These are phyloP conservation scores for Raddia guianensis DNA, from an alignment of 176 grass and related monocot species.

Conservation along the genomic window DNA sequence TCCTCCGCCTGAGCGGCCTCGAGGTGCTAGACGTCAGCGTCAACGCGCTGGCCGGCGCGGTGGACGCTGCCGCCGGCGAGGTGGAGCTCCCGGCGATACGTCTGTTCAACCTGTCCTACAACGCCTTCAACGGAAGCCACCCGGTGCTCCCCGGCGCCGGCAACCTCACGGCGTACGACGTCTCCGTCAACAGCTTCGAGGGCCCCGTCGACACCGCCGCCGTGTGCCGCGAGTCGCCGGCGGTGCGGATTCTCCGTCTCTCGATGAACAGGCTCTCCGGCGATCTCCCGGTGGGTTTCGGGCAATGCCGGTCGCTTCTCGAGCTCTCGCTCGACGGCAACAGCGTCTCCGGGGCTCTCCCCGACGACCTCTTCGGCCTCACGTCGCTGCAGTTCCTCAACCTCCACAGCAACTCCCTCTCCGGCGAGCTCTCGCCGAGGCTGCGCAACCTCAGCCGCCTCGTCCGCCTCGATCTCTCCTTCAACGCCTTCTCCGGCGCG, in stretches of 20 bases:
- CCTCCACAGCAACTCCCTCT: slow-evolving; percentile 54
- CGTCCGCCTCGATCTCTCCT: slow-evolving; percentile 65
- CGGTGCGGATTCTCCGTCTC: slow-evolving; percentile 14
- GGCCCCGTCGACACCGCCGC: slow-evolving; percentile 25
- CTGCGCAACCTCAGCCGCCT: slow-evolving; percentile 56
- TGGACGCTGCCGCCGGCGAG: not conserved
- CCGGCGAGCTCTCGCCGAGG: slow-evolving; percentile 32
- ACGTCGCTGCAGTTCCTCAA: slow-evolving; percentile 37
- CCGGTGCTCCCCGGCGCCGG: slow-evolving; percentile 38
- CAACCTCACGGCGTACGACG: slow-evolving; percentile 44
- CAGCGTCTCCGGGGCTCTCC: slow-evolving; percentile 43
- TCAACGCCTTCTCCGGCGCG: slow-evolving; percentile 50
- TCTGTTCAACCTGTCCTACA: slow-evolving; percentile 60
- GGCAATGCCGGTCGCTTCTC: slow-evolving; percentile 45
- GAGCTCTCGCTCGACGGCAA: slow-evolving; percentile 66
- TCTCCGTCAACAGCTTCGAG: slow-evolving; percentile 39
- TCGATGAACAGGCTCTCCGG: slow-evolving; percentile 57
- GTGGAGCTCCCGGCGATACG: slow-evolving; percentile 34
- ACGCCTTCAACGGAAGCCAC: slow-evolving; percentile 45
- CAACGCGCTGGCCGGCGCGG: slow-evolving; percentile 23
- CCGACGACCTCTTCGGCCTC: slow-evolving; percentile 50
- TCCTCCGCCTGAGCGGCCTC: slow-evolving; percentile 45
- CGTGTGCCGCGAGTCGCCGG: slow-evolving; percentile 38
- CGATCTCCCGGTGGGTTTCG: slow-evolving; percentile 43
- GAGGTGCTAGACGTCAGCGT: slow-evolving; percentile 50